Percentiles rank a stretch among this genome's conserved stretches.
Conservation (phyloP, 2,329 filamentous ascomycete genomes). For the Fusarium nurragi region DNA sequence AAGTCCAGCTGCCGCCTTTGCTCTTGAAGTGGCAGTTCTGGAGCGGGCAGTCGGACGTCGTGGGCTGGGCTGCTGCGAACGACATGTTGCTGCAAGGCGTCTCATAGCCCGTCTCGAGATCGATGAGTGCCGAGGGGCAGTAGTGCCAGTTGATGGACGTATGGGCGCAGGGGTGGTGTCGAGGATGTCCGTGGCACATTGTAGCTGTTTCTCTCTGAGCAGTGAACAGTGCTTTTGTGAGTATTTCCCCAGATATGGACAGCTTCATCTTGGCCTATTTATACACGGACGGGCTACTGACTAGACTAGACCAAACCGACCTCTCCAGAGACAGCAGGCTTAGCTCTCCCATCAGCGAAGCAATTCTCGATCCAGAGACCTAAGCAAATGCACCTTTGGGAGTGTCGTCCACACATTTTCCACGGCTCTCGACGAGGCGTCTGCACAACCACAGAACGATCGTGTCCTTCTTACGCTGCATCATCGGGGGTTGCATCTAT, state of each 20-base stretch:
- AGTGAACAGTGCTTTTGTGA: background rate
- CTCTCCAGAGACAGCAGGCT: slow-evolving; percentile 53
- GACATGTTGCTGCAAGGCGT: slow-evolving; percentile 60
- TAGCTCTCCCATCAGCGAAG: slow-evolving; percentile 68
- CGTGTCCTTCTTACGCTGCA: slow-evolving; percentile 31
- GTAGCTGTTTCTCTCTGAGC: slow-evolving; percentile 26
- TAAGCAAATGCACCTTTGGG: slow-evolving; percentile 64
- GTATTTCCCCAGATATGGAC: background rate
- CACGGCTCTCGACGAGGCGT: slow-evolving; percentile 20
- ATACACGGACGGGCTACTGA: slow-evolving; percentile 23
- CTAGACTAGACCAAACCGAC: slow-evolving; percentile 24
- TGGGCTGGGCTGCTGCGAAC: slow-evolving; percentile 57
- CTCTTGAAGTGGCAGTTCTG: slow-evolving; percentile 62
- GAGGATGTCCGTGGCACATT: slow-evolving; percentile 66
- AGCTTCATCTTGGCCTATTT: slow-evolving; percentile 30
- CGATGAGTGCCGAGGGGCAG: slow-evolving; percentile 58
- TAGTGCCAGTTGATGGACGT: slow-evolving; percentile 66
- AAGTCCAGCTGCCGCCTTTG: slow-evolving; percentile 62
- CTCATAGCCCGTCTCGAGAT: slow-evolving; percentile 60
- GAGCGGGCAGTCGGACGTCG: slow-evolving; percentile 58
- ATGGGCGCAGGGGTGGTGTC: slow-evolving; percentile 62
- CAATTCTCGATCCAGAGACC: slow-evolving; percentile 61
- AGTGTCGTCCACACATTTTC: slow-evolving; percentile 56
- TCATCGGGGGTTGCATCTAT: slow-evolving; percentile 31
- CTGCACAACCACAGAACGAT: slow-evolving; percentile 30